Percentiles rank a stretch among this genome's conserved stretches.
Conservation (phyloP, 768 basidiomycete genomes). For the Boletellus emodensis region DNA sequence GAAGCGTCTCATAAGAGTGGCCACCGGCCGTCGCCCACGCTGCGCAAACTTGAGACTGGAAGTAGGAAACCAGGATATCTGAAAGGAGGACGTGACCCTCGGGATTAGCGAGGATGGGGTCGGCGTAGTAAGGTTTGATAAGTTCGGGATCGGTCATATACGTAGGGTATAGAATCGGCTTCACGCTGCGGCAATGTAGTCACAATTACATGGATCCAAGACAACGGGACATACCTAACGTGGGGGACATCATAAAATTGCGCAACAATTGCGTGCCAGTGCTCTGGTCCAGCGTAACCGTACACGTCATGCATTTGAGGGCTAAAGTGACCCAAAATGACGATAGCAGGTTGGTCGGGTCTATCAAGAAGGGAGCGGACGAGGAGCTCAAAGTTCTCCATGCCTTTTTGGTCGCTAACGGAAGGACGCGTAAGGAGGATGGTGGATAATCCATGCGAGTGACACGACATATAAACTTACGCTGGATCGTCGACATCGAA, state of each 20-base stretch:
- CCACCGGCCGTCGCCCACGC: conserved; percentile 79
- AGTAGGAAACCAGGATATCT: conserved; percentile 89
- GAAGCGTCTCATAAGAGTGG: conserved; percentile 56
- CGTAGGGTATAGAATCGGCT: conserved; percentile 74
- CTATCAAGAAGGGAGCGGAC: conserved; percentile 88
- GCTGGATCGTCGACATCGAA: conserved; percentile 87
- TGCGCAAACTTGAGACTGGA: conserved; percentile 84
- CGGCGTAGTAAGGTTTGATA: conserved; percentile 69
- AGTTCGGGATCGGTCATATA: conserved; percentile 74
- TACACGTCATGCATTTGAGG: conserved; percentile 76
- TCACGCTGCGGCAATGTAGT: conserved; percentile 47
- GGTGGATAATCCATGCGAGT: background rate
- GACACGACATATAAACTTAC: conserved; percentile 44
- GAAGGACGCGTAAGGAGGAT: background rate
- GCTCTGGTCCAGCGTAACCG: conserved; percentile 88
- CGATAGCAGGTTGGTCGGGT: conserved; percentile 85
- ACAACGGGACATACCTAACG: conserved; percentile 47
- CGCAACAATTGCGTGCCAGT: conserved; percentile 85
- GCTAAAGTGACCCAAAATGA: conserved; percentile 93
- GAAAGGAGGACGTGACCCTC: conserved; percentile 81
- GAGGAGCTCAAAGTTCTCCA: conserved; percentile 88
- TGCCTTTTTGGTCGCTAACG: conserved; percentile 59
- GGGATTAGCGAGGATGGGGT: conserved; percentile 77
- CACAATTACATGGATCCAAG: background rate
- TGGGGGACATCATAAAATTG: conserved; percentile 98